These are phyloP conservation scores for Mallotus repandus DNA, from an alignment of 441 rosid species.

Conservation along the genomic window DNA sequence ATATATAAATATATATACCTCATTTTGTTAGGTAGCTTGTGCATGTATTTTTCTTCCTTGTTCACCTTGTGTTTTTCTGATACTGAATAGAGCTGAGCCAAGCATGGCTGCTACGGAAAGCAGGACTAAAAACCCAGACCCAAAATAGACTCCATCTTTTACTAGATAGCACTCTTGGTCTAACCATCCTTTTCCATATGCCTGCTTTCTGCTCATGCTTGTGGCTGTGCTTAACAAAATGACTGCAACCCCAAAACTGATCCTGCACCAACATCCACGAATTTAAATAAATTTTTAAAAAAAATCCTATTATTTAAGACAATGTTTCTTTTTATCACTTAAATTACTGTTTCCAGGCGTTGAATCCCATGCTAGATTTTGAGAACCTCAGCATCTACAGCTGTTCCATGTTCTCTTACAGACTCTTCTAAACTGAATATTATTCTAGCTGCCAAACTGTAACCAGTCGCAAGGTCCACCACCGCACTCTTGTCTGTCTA, in stretches of 20 bases:
- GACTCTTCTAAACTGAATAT: background rate
- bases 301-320: background rate
- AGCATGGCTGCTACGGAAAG: constrained; percentile 37
- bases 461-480: background rate
- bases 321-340: background rate
- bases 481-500: background rate
- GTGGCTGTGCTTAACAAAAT: constrained; percentile 51
- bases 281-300: background rate
- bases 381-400: constrained; percentile 21
- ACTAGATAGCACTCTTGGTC: constrained; percentile 67
- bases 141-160: constrained; percentile 52
- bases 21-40: constrained; percentile 4
- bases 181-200: constrained; percentile 72
- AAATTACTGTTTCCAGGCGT: constrained; percentile 6
- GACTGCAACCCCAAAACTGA: constrained; percentile 51
- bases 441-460: background rate
- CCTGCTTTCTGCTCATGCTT: constrained; percentile 65
- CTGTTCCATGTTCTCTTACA: constrained; percentile 27
- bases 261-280: constrained; percentile 39
- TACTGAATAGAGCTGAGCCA: constrained; percentile 32
- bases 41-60: constrained; percentile 31
- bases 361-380: constrained; percentile 2
- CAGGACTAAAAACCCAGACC: constrained; percentile 46
- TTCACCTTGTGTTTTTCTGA: constrained; percentile 24
- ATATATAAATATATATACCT: too few relatives aligned